Conservation (phyloP, 495 filamentous ascomycete genomes). For the Aspergillus ostianus region DNA sequence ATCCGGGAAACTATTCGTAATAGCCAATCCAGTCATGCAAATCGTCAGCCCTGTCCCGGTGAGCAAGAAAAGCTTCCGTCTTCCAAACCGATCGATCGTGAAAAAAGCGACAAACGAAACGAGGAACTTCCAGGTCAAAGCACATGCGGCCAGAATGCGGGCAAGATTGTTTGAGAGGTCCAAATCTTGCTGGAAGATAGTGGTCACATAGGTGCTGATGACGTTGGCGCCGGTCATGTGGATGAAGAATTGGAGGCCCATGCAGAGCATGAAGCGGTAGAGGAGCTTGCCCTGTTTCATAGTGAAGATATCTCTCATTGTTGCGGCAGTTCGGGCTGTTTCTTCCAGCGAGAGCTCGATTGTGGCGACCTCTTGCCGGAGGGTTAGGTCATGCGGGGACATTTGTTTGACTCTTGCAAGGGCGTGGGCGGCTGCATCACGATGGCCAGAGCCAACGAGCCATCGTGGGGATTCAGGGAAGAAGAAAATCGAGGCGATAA, state of each 20-base stretch:
- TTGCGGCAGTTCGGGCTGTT: constrained; percentile 17
- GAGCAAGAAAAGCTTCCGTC: constrained; percentile 47
- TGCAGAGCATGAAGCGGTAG: constrained; percentile 30
- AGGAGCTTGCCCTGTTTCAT: constrained; percentile 25
- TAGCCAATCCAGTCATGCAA: constrained; percentile 41
- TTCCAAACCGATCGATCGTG: constrained; percentile 48
- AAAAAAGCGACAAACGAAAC: constrained; percentile 43
- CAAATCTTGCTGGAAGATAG: constrained; percentile 29
- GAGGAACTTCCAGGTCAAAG: constrained; percentile 46
- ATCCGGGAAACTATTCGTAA: constrained; percentile 34
- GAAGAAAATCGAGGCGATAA: constrained; percentile 56
- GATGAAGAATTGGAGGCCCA: constrained; percentile 38
- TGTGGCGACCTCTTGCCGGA: constrained; percentile 31
- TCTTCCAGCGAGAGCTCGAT: constrained; percentile 38
- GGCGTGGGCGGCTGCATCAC: constrained; percentile 47
- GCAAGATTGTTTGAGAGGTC: constrained; percentile 19
- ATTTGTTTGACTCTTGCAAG: constrained; percentile 29
- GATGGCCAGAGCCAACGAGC: constrained; percentile 53
- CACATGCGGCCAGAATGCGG: constrained; percentile 26
- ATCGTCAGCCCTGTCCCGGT: constrained; percentile 43
- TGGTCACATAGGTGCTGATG: constrained; percentile 27
- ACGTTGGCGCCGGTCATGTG: constrained; percentile 32
- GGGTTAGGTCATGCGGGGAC: constrained; percentile 18
- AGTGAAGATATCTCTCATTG: constrained; percentile 22
- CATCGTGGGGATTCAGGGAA: constrained; percentile 64